Base-by-base conservation (phyloP, 176 grass and related monocot species). In the Oryza punctata region DNA sequence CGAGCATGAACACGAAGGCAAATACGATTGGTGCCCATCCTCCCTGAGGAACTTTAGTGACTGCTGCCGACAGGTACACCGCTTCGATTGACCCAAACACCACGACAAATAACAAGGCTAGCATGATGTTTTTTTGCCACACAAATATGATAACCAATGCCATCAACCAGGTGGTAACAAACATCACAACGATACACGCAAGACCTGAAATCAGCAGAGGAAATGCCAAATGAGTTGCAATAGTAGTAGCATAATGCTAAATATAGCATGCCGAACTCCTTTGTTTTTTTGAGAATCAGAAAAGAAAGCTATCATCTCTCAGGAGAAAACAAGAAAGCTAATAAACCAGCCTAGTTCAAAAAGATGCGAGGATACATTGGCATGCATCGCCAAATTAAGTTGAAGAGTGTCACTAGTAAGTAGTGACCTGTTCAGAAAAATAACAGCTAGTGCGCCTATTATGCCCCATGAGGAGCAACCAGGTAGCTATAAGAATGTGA, bases 111-210 rank as follows among this genome's bases (percentile, higher is more conserved):
- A 54, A 11, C 35, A 92, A 47, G 0, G 93, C 66, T 50, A 83
- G 33, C 27, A 87, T 5, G 21, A 90, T 3, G 25, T 92, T 85
- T 61, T 87, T 90, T 10, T 92, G 82, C 93, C 93, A 94, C 82
- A 94, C 88, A 44, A 94, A 92, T 29, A 94, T 74, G 68, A 94
- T 83, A 38, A 94, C 66, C 77, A 94, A 29, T 18, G 93, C 52
- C 93, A 94, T 94, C 65, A 94, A 81, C 25, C 85, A 89, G 33
- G 90, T 92, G 16, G 93, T 94, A 45, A 90, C 28, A 49, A 94
- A 94, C 87, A 92, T 94, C 63, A 94, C 93, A 14, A 76, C 75
- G 78, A 90, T 86, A 70, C 90, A 92, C 0, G 93, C 90, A 15
- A 94, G 86, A 82, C 93, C 93, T 92, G 76, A 52, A 28, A 90